phyloP scores from a whole-genome alignment of 2,329 filamentous ascomycete species.

The Dactylonectria macrodidyma region DNA sequence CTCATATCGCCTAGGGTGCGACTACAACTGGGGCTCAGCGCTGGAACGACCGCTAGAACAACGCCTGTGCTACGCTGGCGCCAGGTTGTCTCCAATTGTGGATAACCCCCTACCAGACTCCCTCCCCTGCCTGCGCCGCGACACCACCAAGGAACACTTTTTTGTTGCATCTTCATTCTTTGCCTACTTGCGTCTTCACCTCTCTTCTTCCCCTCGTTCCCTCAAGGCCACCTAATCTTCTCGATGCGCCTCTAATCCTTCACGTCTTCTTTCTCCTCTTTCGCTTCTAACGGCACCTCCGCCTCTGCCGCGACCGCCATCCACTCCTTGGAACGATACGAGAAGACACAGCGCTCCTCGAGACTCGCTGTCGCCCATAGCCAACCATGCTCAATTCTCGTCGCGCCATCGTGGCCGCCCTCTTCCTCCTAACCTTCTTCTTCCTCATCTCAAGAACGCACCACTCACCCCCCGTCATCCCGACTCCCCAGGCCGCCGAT shows the following conservation, averaged over 20 bases:
- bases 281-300: slow-evolving; percentile 30
- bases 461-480: slow-evolving; percentile 44
- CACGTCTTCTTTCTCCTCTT: slow-evolving; percentile 35
- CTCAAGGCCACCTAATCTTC: slow-evolving; percentile 36
- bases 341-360: slow-evolving; percentile 15
- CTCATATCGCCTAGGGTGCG: slow-evolving; percentile 36
- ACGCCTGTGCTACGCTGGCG: slow-evolving; percentile 9
- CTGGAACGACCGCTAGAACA: slow-evolving; percentile 1
- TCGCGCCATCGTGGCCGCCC: slow-evolving; percentile 80
- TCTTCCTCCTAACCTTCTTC: slow-evolving; percentile 77
- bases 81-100: slow-evolving; percentile 42
- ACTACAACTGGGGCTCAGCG: slow-evolving; percentile 17
- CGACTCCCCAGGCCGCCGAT: slow-evolving; percentile 32
- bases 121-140: slow-evolving; percentile 11
- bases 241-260: slow-evolving; percentile 40
- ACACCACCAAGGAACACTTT: slow-evolving; percentile 32
- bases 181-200: slow-evolving; percentile 22
- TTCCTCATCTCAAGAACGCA: slow-evolving; percentile 78
- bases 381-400: slow-evolving; percentile 81
- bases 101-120: slow-evolving; percentile 33
- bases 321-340: slow-evolving; percentile 40
- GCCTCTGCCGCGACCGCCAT: slow-evolving; percentile 34
- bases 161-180: slow-evolving; percentile 35
- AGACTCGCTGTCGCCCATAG: slow-evolving; percentile 32
- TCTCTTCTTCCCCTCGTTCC: slow-evolving; percentile 31